Conservation (phyloP, 768 basidiomycete genomes). For the Terana coerulea region DNA sequence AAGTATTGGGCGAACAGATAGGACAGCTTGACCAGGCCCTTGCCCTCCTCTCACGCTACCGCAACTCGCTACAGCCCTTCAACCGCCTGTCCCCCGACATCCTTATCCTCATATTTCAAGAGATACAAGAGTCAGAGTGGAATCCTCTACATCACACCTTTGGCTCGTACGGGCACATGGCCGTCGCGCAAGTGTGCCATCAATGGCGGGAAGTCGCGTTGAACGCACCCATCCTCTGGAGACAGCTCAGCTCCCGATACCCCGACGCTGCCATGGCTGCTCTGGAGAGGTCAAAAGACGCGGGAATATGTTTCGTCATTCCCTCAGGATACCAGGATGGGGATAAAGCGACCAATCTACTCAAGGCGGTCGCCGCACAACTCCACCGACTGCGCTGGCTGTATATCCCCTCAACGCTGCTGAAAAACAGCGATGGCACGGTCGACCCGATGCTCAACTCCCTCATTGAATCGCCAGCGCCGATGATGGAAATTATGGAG, state of each 20-base stretch:
- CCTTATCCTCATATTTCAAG: slow-evolving; percentile 20
- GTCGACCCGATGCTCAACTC: slow-evolving; percentile 15
- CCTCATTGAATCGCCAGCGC: slow-evolving; percentile 18
- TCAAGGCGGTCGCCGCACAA: slow-evolving; percentile 18
- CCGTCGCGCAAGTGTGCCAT: slow-evolving; percentile 23
- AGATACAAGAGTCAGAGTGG: slow-evolving; percentile 15
- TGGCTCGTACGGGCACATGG: slow-evolving; percentile 21
- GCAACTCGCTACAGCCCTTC: slow-evolving; percentile 24
- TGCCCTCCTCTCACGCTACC: slow-evolving; percentile 24
- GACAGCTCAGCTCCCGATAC: slow-evolving; percentile 23
- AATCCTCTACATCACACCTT: slow-evolving; percentile 16
- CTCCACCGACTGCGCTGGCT: slow-evolving; percentile 21
- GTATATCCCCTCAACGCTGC: slow-evolving; percentile 21
- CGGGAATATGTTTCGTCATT: slow-evolving; percentile 23
- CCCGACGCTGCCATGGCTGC: slow-evolving; percentile 21
- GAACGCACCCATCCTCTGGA: slow-evolving; percentile 21
- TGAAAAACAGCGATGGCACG: slow-evolving; percentile 16
- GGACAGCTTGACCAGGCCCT: slow-evolving; percentile 21
- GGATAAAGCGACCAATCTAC: slow-evolving; percentile 13
- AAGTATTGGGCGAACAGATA: slow-evolving; percentile 16
- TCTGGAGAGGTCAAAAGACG: slow-evolving; percentile 23
- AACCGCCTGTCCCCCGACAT: slow-evolving; percentile 23
- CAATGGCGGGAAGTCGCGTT: slow-evolving; percentile 22
- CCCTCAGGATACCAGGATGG: slow-evolving; percentile 8
- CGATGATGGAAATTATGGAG: slow-evolving; percentile 21